phyloP scores from a whole-genome alignment of 345 rosid genomes.

The Acer yangbiense region DNA sequence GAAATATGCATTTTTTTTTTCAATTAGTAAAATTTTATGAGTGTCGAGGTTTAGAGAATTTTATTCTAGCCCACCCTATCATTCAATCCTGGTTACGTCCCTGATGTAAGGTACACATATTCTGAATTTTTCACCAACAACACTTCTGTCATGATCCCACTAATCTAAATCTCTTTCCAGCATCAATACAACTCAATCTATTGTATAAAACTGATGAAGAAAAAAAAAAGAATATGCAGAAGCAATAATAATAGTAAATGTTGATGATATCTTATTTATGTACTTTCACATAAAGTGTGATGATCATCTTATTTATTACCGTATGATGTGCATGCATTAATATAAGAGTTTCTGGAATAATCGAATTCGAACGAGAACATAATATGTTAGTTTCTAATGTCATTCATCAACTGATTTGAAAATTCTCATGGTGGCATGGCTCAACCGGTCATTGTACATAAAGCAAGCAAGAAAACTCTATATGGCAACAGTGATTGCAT shows the following conservation, averaged over 20 bases:
- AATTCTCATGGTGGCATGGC: background rate
- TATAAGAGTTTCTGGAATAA: background rate
- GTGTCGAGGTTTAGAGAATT: too few relatives aligned
- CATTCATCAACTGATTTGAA: background rate
- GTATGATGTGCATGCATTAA: background rate
- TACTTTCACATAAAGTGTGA: background rate
- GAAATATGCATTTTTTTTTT: too few relatives aligned
- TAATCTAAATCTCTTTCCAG: too few relatives aligned
- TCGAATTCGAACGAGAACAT: background rate
- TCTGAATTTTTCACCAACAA: too few relatives aligned
- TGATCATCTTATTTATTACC: background rate
- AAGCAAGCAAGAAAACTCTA: background rate
- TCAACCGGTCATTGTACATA: background rate
- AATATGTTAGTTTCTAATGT: background rate
- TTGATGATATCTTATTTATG: background rate
- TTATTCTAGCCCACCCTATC: too few relatives aligned
- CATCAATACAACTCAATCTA: too few relatives aligned
- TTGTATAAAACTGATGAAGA: too few relatives aligned
- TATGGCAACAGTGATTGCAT: background rate
- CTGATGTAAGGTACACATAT: too few relatives aligned
- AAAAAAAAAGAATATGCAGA: too few relatives aligned
- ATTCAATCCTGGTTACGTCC: too few relatives aligned
- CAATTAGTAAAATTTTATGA: too few relatives aligned
- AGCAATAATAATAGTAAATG: background rate
- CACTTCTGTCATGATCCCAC: too few relatives aligned